Evolutionary conservation across 108 stramenopile genomes (phyloP).

Genomic region (Stephanodiscus minutulus): DNA sequence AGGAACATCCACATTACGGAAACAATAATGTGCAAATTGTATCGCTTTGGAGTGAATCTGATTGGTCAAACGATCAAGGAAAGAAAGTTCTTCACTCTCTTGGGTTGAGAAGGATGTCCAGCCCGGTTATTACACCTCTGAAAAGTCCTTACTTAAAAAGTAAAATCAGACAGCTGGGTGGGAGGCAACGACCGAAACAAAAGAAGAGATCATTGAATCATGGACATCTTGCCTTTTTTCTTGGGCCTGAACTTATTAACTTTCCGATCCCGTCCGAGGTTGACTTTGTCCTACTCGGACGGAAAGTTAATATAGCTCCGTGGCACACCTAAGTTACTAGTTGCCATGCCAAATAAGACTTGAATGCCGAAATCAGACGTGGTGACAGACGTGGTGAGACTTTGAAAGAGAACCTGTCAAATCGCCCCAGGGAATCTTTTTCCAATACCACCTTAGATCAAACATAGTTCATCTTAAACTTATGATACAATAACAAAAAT

Average conservation of each 20-base stretch:
- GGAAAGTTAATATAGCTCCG: too few species aligned
- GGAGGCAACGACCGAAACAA: conserved; percentile 30
- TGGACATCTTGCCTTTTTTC: conserved; percentile 38
- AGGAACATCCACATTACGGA: neutral
- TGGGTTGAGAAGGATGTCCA: conserved; percentile 28
- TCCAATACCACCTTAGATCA: too few species aligned
- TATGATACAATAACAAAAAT: too few species aligned
- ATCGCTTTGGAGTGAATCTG: conserved; percentile 38
- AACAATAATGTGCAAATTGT: neutral
- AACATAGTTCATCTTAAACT: too few species aligned
- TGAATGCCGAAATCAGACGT: too few species aligned
- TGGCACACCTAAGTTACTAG: too few species aligned
- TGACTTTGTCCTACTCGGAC: too few species aligned
- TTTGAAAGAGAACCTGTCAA: too few species aligned
- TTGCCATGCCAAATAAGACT: too few species aligned
- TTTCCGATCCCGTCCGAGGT: neutral
- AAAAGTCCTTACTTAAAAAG: conserved; percentile 45
- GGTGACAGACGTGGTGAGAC: too few species aligned
- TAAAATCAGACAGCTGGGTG: conserved; percentile 17
- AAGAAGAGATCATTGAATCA: conserved; percentile 20
- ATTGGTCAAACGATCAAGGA: conserved; percentile 29
- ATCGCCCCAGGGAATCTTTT: too few species aligned
- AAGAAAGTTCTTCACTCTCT: conserved; percentile 30
- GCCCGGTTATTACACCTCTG: conserved; percentile 39
- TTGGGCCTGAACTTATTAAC: conserved; percentile 37